Evolutionary conservation across 2,329 filamentous ascomycete species (phyloP), one percentile per base, ranked within the genome.

Genomic region (Seiridium unicorne): DNA sequence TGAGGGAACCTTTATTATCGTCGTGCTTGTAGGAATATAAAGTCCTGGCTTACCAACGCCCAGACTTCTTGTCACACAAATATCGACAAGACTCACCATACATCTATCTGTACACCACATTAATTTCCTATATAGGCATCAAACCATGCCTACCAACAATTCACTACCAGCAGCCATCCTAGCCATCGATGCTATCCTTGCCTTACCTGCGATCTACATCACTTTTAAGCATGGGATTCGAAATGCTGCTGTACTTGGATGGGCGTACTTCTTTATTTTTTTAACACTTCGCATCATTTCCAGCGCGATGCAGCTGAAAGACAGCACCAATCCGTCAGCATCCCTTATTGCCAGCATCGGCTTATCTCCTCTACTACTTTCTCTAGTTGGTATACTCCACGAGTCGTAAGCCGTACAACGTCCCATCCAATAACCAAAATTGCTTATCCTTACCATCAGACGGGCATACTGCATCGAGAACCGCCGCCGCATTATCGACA

Each of bases 221-320:
- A 59, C 74, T 10, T 32, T 63, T 56, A 66, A 65, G 32, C 66
- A 68, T 54, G 66, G 66, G 1, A 51, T 70, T 42, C 70, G 67
- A 32, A 77, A 79, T 61, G 72, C 73, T 36, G 74, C n/a, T 13
- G 55, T 75, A 4, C 46, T 79, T 4, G 74, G 75, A 48, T 80
- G 77, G 76, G 56, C 69, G 34, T 79, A 74, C 59, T 64, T 79
- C 4, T 60, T 69, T 36, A 58, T 69, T 4, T 80, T 79, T 59
- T 77, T 76, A 48, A 62, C 63, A 1, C 66, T 78, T 0, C 71
- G 73, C 7, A 71, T 80, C 32, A 59, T 76, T 6, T 71, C 73
- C 11, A 72, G 66, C 42, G 72, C 60, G 3, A 58, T 77, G 11
- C 60, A 70, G 42, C 60, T 76, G 7, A 60, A 58, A 9, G 62